Base-by-base conservation (phyloP, 331 rosid genomes). In the Ulmus americana region DNA sequence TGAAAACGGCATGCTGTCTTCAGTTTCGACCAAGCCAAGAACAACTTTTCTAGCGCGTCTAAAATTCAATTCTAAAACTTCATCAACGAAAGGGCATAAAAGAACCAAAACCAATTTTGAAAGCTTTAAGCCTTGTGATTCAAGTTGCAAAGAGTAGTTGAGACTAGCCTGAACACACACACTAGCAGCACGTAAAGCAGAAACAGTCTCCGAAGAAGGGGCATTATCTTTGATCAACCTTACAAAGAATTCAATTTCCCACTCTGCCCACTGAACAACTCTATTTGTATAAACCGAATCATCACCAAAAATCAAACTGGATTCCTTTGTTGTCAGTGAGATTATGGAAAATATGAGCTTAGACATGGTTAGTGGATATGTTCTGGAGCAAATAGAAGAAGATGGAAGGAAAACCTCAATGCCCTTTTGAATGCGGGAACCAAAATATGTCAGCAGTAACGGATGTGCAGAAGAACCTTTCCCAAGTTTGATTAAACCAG, bases 181-280 rank as follows among this genome's bases (percentile, higher is more conserved):
- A 81, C 95, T 70, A 67, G 88, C 95, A 50, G 95, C 94, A 68
- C 81, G 83, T 22, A 94, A 71, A 78, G 98, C 91, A 72, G 85
- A 77, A 71, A 84, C 73, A 40, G 90, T 82, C 74, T 87, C 95
- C 1, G 95, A 82, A 63, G 85, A 79, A 18, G 97, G 95, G 59
- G 90, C 88, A 70, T 85, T 87, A 75, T 89, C 97, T 76, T 87
- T 94, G 76, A 94, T 90, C 71, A 90, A 64, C 56, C 95, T 79
- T 56, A 87, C 86, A 82, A 94, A 89, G 70, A 74, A 85, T 77
- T 92, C 98, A 49, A 92, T 81, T 80, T 89, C 88, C 95, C 95
- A 87, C 80, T 92, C 98, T 68, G 95, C 98, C 98, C 98, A 92
- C 77, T 89, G 98, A 80, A 92, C 97, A 42, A 92, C 61, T 80